phyloP scores from a whole-genome alignment of 139 green algal genomes.

The Pleodorina starrii region DNA sequence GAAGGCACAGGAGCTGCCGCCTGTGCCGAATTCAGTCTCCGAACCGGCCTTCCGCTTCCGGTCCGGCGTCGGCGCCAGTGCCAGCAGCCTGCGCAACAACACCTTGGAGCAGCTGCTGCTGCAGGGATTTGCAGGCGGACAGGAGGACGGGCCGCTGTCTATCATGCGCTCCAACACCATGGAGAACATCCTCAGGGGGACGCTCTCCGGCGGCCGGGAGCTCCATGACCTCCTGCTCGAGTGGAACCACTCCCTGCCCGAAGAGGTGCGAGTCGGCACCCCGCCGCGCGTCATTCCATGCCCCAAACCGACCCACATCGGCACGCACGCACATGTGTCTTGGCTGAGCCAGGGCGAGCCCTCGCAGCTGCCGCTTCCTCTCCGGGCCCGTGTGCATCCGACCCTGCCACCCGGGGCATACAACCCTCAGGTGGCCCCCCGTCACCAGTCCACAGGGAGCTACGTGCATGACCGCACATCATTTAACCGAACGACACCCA shows the following conservation, averaged over 20 bases:
- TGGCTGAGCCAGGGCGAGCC: too few relatives aligned
- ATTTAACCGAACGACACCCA: too few relatives aligned
- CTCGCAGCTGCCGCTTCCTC: too few relatives aligned
- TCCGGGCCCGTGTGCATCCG: too few relatives aligned
- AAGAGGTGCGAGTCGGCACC: conserved; percentile 10
- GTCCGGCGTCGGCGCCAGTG: conserved; percentile 3
- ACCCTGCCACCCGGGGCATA: too few relatives aligned
- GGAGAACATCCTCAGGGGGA: conserved; percentile 27
- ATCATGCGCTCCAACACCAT: conserved; percentile 49
- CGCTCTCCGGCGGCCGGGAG: conserved; percentile 2
- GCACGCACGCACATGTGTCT: too few relatives aligned
- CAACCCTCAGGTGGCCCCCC: too few relatives aligned
- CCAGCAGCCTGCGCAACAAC: conserved; percentile 25
- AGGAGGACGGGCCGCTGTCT: neutral
- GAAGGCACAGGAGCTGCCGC: conserved; percentile 17
- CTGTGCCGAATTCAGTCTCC: neutral
- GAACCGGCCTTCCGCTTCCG: neutral
- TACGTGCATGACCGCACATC: too few relatives aligned
- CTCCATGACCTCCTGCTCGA: conserved; percentile 37
- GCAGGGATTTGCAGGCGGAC: neutral
- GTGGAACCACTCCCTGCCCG: conserved; percentile 8
- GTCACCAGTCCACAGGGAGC: too few relatives aligned
- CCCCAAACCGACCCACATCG: too few relatives aligned
- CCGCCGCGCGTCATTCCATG: too few relatives aligned
- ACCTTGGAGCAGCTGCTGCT: conserved; percentile 44